Percentiles rank a stretch among this genome's conserved stretches.
These are phyloP conservation scores for Aspergillus wentii DNA, from an alignment of 495 filamentous ascomycete genomes.

Conservation along the genomic window DNA sequence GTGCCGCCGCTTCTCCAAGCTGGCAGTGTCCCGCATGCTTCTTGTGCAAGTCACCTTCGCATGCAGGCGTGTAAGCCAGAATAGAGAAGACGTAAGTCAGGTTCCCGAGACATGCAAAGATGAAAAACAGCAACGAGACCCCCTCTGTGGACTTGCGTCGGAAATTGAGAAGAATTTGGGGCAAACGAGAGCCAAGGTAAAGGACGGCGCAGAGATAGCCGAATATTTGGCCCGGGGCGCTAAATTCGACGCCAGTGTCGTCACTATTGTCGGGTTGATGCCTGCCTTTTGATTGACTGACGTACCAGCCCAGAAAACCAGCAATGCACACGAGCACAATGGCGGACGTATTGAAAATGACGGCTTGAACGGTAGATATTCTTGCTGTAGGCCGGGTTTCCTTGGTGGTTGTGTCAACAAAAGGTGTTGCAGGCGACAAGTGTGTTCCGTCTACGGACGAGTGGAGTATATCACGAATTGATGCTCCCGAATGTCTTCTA, in stretches of 20 bases:
- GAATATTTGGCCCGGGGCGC: constrained; percentile 75
- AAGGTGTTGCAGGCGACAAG: constrained; percentile 78
- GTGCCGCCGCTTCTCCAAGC: constrained; percentile 46
- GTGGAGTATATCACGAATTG: constrained; percentile 28
- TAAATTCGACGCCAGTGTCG: constrained; percentile 51
- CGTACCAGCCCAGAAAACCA: constrained; percentile 80
- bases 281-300: constrained; percentile 41
- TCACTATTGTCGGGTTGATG: constrained; percentile 17
- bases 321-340: constrained; percentile 75
- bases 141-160: constrained; percentile 86
- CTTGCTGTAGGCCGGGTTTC: constrained; percentile 21
- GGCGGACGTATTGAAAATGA: constrained; percentile 66
- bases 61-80: constrained; percentile 72
- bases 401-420: constrained; percentile 31
- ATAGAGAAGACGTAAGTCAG: constrained; percentile 91
- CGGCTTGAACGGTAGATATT: constrained; percentile 49
- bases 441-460: constrained; percentile 54
- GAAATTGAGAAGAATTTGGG: constrained; percentile 87
- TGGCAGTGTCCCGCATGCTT: constrained; percentile 38
- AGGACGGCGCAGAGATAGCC: constrained; percentile 81
- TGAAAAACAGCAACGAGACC: constrained; percentile 86
- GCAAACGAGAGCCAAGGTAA: constrained; percentile 83
- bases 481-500: constrained; percentile 26
- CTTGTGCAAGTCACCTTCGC: constrained; percentile 19
- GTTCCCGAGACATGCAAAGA: constrained; percentile 94